Base-by-base conservation (phyloP, 495 filamentous ascomycete genomes). In the Filosporella fistucella region DNA sequence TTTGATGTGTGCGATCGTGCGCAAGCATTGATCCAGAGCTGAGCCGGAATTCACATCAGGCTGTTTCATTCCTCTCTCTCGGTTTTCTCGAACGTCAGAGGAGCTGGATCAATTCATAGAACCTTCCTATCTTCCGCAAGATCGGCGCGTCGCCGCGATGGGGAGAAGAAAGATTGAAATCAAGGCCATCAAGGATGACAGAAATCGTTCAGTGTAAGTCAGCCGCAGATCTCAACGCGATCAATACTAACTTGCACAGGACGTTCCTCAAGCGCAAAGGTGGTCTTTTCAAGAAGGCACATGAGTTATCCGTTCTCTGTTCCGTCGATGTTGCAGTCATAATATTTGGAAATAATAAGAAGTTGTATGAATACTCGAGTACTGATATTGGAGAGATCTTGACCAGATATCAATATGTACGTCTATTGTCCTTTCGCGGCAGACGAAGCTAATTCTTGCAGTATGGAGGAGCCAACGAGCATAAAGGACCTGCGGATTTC, bases 161-260 rank as follows among this genome's bases (percentile, higher is more conserved):
- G 79, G 79, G 55, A 71, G 79, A 57, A 77, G 79, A 73, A 83
- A 83, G 84, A 98, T 98, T 65, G 93, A 96, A 72, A 98, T 98
- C 77, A 97, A 97, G 73, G 87, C 94, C 45, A 98, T 98, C 76
- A 96, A 95, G 72, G 93, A 98, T 81, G 93, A 98, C 66, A 81
- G 93, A 62, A 98, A 98, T 63, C 89, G 93, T 63, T 96, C 91
- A 55, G 93, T 96, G 91, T 96, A 88, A 74, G 91, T 23, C 30
- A 21, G 45, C 37, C 25, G 33, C 12, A 17, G 39, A 2, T 18
- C 16, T 32, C 34, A 17, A 35, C 30, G 7, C 34, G 20, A 28
- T 37, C 11, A 12, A 14, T n/a, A 29, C 47, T 52, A 37, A 49
- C 32, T 33, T 16, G 39, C 45, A 44, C 62, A 96, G 94, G 48